These are phyloP conservation scores for Phoenix roebelenii DNA, from an alignment of 176 grass and related monocot species.

Conservation along the genomic window DNA sequence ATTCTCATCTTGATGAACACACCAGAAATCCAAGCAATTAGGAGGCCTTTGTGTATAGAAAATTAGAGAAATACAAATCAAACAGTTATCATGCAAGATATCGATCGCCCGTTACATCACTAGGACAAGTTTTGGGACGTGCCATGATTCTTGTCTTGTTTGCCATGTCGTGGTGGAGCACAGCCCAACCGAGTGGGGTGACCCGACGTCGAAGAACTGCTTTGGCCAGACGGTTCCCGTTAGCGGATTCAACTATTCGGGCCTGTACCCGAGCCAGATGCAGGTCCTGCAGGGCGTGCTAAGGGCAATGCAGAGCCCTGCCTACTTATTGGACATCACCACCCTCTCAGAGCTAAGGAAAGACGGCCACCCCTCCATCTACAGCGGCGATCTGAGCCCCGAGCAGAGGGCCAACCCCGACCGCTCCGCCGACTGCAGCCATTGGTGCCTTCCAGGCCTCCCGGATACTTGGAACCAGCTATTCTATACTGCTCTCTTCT, in stretches of 20 bases:
- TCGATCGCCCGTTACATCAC: no score
- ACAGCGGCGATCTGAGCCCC: conserved; percentile 60
- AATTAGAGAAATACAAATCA: no score
- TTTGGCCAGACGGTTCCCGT: conserved; percentile 48
- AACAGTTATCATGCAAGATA: no score
- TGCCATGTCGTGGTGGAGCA: neutral
- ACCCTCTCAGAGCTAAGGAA: conserved; percentile 57
- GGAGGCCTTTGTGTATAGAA: no score
- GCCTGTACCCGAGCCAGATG: conserved; percentile 28
- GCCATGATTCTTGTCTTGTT: no score
- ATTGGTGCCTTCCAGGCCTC: conserved; percentile 85
- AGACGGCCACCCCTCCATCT: conserved; percentile 76
- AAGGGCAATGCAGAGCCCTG: conserved; percentile 38
- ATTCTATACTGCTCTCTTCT: conserved; percentile 75
- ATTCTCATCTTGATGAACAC: no score
- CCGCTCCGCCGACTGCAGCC: conserved; percentile 74
- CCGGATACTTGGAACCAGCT: conserved; percentile 98
- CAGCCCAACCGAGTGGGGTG: conserved; percentile 49
- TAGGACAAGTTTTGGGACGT: no score
- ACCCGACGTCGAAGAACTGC: conserved; percentile 58
- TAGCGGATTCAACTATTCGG: conserved; percentile 37
- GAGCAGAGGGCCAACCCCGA: conserved; percentile 55
- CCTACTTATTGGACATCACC: conserved; percentile 53
- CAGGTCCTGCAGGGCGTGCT: conserved; percentile 38
- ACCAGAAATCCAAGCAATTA: no score